Evolutionary conservation across 305 asterid species (phyloP).

Genomic region (Solanum hybrid): DNA sequence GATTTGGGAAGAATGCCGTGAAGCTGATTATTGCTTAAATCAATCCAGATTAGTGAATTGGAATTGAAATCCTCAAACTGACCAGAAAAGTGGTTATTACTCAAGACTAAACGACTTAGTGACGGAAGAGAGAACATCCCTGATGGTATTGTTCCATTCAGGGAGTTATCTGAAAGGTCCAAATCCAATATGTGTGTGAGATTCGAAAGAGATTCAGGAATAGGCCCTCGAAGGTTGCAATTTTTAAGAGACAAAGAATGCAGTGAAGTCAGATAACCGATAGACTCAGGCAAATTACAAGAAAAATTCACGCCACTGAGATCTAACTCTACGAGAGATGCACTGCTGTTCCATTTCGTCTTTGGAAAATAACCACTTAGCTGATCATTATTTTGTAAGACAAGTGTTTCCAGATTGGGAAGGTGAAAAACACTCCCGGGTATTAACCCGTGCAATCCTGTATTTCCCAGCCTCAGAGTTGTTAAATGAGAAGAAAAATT

Average conservation of each 20-base stretch:
- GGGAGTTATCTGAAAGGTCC: not conserved
- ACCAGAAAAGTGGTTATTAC: not conserved
- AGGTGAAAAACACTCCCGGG: not conserved
- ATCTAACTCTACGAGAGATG: rapidly evolving
- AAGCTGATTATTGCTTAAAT: not conserved
- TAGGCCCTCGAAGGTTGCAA: not conserved
- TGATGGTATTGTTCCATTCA: not conserved
- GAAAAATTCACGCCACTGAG: not conserved
- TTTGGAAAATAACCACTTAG: not conserved
- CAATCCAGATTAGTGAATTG: not conserved
- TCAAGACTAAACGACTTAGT: too few relatives aligned
- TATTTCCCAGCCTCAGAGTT: rapidly evolving
- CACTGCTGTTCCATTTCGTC: not conserved
- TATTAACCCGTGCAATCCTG: not conserved
- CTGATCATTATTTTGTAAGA: not conserved
- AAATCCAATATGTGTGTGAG: not conserved
- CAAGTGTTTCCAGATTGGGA: not conserved
- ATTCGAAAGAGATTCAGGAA: not conserved
- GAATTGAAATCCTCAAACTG: not conserved
- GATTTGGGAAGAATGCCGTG: not conserved
- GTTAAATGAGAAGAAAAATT: not conserved
- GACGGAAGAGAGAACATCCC: not conserved
- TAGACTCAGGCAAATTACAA: not conserved
- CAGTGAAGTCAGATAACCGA: not conserved
- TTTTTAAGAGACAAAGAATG: not conserved